Evolutionary conservation across 495 filamentous ascomycete species (phyloP).

Genomic region (Aspergillus wentii): DNA sequence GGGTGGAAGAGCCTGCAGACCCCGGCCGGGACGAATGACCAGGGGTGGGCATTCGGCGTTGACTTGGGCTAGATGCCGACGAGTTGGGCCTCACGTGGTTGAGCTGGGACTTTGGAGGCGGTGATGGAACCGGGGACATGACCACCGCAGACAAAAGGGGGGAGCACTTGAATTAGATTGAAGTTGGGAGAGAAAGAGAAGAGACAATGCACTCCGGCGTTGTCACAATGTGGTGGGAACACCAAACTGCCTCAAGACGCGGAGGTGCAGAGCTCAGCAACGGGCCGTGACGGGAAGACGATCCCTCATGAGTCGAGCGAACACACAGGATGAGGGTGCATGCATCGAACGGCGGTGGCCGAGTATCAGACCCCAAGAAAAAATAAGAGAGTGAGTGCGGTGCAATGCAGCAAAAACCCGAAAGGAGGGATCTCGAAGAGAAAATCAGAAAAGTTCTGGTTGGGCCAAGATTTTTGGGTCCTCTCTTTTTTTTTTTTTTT

Average conservation of each 20-base stretch:
- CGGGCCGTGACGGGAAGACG: constrained; percentile 20
- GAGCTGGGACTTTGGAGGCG: constrained; percentile 18
- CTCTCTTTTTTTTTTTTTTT: constrained; percentile 5
- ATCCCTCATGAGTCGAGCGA: constrained; percentile 14
- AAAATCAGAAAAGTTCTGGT: too few relatives aligned
- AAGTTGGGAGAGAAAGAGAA: background rate
- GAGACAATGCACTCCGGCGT: constrained; percentile 5
- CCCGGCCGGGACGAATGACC: constrained; percentile 18
- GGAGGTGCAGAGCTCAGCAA: constrained; percentile 21
- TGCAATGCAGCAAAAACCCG: background rate
- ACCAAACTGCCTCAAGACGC: constrained; percentile 17
- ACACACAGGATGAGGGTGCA: constrained; percentile 11
- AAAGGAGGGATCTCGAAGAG: constrained; percentile 1
- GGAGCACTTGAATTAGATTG: background rate
- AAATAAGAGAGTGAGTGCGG: constrained; percentile 2
- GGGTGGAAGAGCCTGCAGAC: constrained; percentile 17
- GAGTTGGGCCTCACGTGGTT: constrained; percentile 19
- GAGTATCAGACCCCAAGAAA: constrained; percentile 12
- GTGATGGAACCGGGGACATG: constrained; percentile 25
- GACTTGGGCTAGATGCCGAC: constrained; percentile 11
- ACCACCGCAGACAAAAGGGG: constrained; percentile 9
- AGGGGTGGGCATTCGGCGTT: constrained; percentile 22
- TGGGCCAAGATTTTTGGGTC: background rate
- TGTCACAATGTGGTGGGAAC: constrained; percentile 12
- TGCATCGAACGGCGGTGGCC: constrained; percentile 13